Evolutionary conservation across 2,329 filamentous ascomycete genomes (phyloP), one percentile per base, ranked within the genome.

Genomic region (Esteya vermicola): DNA sequence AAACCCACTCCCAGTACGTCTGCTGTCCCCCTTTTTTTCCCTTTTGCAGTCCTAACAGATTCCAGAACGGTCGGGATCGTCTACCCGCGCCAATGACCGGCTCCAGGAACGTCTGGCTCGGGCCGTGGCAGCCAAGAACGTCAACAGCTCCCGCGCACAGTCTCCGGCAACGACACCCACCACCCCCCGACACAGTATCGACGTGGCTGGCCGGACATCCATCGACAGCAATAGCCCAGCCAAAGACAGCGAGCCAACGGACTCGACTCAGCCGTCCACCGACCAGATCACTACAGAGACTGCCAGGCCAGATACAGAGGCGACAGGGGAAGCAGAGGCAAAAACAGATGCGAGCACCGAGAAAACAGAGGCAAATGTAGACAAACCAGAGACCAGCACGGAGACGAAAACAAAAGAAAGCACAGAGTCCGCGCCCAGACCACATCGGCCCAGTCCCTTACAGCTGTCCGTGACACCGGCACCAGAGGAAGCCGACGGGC

Each of bases 71-170:
- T 70, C 79, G 19, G 81, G 81, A 6, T 75, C 71, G 32, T 74
- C 68, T 46, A 72, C 53, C 33, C 64, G 75, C 48, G 65, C 72
- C 45, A 91, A 85, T 59, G 86, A 93, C 51, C 76, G 86, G 39
- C 66, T 98, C 33, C 88, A 95, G 55, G 88, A 94, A 56, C 74
- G 86, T 45, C 68, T 98, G 44, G 89, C 89, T 23, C 84, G 85
- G 53, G 91, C 88, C 23, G 75, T 95, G 51, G 85, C 80, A 4
- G 80, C 80, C 43, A 85, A 81, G 53, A 72, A 69, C 26, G 45
- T 39, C 22, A 44, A 52, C n/a, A n/a, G 27, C 16, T 35, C 38
- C 22, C 62, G 59, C 19, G 64, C 59, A 41, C 58, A 62, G 46
- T 58, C 68, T 21, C 63, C 49, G 3, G 45, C 65, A 8, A 68